Evolutionary conservation across 768 basidiomycete genomes (phyloP), one percentile per base, ranked within the genome.

Genomic region (Leccinum subgranulosum): DNA sequence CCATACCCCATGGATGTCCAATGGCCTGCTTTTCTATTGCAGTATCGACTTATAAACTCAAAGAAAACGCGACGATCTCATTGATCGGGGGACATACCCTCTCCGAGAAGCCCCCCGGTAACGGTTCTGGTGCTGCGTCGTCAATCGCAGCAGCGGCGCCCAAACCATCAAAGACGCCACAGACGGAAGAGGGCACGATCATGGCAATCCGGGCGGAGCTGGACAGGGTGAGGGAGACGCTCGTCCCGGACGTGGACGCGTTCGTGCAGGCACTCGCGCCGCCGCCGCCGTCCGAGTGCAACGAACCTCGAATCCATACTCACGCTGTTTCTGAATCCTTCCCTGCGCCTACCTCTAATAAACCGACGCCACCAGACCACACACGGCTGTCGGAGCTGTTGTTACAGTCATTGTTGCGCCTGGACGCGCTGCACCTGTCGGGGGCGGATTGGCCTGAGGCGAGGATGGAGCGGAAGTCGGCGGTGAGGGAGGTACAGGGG

Each of bases 401-500:
- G 25, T 79, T 97, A 25, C 94, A 97, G 69, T 81, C 85, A n/a
- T 77, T 98, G 27, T 80, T 98, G 19, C 84, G 90, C 51, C 76
- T 98, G 33, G 96, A 98, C 65, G 90, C 88, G 51, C 79, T 97
- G 65, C 74, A 77, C 41, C 49, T 66, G 36, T 79, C 92, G 19
- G 88, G 92, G 47, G 76, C 77, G 36, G 81, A 84, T 51, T 97
- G 93, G 90, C 80, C 82, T 9, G 79, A 85, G 5, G 94, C 94
- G 14, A 81, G 95, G 65, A 77, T 76, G 62, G 84, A 89, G 69
- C 79, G 95, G 60, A 97, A 96, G 74, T 84, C 81, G 31, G 95
- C 92, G 1, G 94, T 98, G 50, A 86, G 81, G 61, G 85, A 87
- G 64, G 88, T 97, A 15, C 95, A 98, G 75, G 80, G 75, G 25